Conservation (phyloP, 495 filamentous ascomycete genomes). For the Daldinia grandis region DNA sequence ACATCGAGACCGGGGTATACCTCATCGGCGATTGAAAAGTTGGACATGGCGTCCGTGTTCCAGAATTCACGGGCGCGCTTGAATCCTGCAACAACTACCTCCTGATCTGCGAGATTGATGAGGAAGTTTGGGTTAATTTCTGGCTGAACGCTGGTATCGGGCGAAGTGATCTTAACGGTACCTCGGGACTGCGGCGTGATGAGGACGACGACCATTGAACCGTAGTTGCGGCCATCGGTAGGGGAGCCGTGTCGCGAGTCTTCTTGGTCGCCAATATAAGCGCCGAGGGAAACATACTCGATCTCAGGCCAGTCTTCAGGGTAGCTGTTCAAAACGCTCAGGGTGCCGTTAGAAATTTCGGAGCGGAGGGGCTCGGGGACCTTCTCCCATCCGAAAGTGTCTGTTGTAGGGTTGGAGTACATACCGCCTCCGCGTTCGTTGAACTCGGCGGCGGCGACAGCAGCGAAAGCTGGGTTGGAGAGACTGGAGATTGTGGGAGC, state of each 20-base stretch:
- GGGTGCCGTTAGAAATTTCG: neutral
- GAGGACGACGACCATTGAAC: constrained; percentile 42
- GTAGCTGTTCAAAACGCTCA: neutral
- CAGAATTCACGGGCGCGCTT: constrained; percentile 59
- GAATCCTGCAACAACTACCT: constrained; percentile 63
- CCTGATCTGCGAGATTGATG: constrained; percentile 60
- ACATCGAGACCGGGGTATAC: constrained; percentile 53
- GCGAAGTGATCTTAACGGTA: constrained; percentile 60
- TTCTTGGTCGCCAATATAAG: neutral
- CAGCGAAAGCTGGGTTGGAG: neutral
- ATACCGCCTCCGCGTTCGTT: constrained; percentile 44
- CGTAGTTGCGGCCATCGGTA: neutral
- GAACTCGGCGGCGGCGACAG: constrained; percentile 18
- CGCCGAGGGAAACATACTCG: neutral
- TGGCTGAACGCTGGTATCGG: constrained; percentile 55
- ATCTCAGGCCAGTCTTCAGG: neutral
- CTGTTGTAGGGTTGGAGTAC: constrained; percentile 50
- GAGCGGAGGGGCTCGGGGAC: constrained; percentile 48
- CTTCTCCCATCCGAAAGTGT: constrained; percentile 61
- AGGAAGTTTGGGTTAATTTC: constrained; percentile 66
- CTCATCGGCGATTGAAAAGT: constrained; percentile 45
- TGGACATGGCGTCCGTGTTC: constrained; percentile 23
- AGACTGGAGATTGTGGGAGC: constrained; percentile 30
- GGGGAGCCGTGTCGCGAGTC: neutral
- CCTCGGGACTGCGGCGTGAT: constrained; percentile 62